Conservation (phyloP, 2,329 filamentous ascomycete species). For the Botrytis galanthina region DNA sequence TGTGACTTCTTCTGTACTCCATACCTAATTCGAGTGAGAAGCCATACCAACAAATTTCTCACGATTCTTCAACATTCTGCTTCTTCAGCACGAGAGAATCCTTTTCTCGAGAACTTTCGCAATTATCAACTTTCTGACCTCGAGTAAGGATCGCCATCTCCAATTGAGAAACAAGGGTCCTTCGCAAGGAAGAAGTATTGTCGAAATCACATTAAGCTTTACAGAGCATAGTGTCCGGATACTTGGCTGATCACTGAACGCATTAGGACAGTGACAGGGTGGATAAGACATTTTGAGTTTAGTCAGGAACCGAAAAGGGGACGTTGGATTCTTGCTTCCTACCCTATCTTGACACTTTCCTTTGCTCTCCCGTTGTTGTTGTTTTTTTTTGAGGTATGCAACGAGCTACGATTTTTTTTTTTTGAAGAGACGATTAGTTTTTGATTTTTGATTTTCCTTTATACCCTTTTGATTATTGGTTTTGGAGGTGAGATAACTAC, state of each 20-base stretch:
- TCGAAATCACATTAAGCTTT: not conserved
- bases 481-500: not conserved
- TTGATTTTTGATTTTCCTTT: not conserved
- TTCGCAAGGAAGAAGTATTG: not conserved
- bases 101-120: not conserved
- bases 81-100: not conserved
- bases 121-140: not conserved
- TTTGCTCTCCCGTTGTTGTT: not conserved
- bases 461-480: not conserved
- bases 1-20: not conserved
- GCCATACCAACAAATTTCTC: not conserved
- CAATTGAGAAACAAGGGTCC: not conserved
- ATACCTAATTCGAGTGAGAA: not conserved
- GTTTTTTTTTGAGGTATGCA: not conserved
- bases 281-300: not conserved
- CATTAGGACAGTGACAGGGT: not conserved
- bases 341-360: not conserved
- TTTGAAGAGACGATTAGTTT: not conserved
- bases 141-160: not conserved
- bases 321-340: not conserved
- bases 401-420: slow-evolving; percentile 7
- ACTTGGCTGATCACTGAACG: not conserved
- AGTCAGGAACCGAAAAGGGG: slow-evolving; percentile 12
- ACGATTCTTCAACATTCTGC: not conserved
- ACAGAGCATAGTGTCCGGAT: not conserved